These are phyloP conservation scores for Trichoderma oligosporum DNA, from an alignment of 2,329 filamentous ascomycete genomes.

Conservation along the genomic window DNA sequence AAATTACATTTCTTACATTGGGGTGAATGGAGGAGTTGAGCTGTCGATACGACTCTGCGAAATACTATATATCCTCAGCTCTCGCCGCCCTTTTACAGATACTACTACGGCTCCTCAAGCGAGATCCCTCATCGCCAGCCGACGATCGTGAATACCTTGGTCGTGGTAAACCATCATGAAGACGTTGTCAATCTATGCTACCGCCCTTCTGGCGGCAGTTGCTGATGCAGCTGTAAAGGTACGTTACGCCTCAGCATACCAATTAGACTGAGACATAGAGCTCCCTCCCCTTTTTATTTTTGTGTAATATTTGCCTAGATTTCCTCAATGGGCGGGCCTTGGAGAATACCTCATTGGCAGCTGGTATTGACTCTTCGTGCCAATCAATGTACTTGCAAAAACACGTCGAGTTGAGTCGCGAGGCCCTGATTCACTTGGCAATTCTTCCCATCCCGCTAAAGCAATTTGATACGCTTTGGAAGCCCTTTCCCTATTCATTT, in stretches of 20 bases:
- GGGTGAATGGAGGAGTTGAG: not conserved
- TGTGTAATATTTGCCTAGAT: not conserved
- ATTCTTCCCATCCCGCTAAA: no score
- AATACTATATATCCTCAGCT: slow-evolving; percentile 12
- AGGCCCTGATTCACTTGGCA: not conserved
- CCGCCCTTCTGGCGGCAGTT: slow-evolving; percentile 31
- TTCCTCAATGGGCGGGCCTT: not conserved
- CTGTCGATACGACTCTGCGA: slow-evolving; percentile 9
- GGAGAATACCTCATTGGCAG: not conserved
- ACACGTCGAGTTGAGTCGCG: slow-evolving; percentile 8
- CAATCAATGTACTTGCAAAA: not conserved
- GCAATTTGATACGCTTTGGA: not conserved
- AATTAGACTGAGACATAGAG: slow-evolving; percentile 9
- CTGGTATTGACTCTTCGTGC: not conserved
- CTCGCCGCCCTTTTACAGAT: slow-evolving; percentile 4
- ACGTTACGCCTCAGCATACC: slow-evolving; percentile 14
- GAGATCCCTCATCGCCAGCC: slow-evolving; percentile 15
- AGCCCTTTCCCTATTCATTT: not conserved
- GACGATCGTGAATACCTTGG: slow-evolving; percentile 13
- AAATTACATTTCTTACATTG: not conserved
- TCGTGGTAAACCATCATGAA: slow-evolving; percentile 31
- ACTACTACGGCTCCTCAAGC: slow-evolving; percentile 5
- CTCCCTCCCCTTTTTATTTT: not conserved
- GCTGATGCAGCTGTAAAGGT: slow-evolving; percentile 27
- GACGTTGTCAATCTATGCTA: slow-evolving; percentile 31